Percentiles rank a stretch among this genome's conserved stretches.
These are phyloP conservation scores for Bipolaris zeicola DNA, from an alignment of 2,329 filamentous ascomycete species.

Conservation along the genomic window DNA sequence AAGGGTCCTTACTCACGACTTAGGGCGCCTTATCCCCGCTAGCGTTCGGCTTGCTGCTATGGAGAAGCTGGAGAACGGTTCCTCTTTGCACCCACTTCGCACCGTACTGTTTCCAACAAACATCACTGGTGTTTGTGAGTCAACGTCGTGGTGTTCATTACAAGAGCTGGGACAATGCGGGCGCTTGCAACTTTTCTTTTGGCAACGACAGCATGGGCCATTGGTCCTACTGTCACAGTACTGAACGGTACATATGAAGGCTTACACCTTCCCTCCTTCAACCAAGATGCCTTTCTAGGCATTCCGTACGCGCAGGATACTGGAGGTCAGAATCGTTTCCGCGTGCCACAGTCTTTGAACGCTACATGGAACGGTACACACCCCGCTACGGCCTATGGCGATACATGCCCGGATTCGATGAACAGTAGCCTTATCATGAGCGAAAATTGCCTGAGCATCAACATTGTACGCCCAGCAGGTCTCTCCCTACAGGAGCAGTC, in stretches of 20 bases:
- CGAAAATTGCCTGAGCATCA: conserved; percentile 68
- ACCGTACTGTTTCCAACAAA: background rate
- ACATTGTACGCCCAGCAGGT: conserved; percentile 63
- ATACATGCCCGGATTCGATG: conserved; percentile 47
- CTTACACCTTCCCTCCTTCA: conserved; percentile 38
- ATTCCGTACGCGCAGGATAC: conserved; percentile 64
- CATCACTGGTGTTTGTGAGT: background rate
- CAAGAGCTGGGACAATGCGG: conserved; percentile 28
- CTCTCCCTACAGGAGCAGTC: conserved; percentile 40
- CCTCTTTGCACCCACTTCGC: background rate
- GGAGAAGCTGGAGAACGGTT: conserved; percentile 16
- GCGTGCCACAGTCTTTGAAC: conserved; percentile 57
- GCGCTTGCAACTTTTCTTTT: conserved; percentile 21
- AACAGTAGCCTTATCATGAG: conserved; percentile 47
- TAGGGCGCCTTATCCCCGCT: background rate
- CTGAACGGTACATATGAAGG: conserved; percentile 47
- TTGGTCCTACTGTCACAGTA: conserved; percentile 34
- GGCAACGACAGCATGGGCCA: conserved; percentile 18
- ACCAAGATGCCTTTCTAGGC: conserved; percentile 57
- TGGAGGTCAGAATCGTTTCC: conserved; percentile 60
- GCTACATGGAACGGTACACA: conserved; percentile 48
- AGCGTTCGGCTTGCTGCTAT: conserved; percentile 11
- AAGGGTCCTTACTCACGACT: background rate
- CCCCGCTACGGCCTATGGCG: conserved; percentile 50
- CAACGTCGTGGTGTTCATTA: conserved; percentile 16